These are phyloP conservation scores for Oxalis stricta DNA, from an alignment of 441 rosid species.

Conservation along the genomic window DNA sequence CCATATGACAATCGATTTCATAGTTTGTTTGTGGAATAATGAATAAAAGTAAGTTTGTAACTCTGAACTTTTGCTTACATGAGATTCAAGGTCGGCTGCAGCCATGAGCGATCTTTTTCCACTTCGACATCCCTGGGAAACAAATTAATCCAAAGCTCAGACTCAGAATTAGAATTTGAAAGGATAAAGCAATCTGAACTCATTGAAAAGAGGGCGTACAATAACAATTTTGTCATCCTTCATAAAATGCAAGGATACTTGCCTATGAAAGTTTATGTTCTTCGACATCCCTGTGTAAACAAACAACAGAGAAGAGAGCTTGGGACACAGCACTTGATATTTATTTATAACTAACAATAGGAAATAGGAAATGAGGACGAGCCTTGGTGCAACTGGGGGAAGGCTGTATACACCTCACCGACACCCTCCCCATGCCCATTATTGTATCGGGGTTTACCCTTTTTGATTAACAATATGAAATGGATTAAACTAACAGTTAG, in stretches of 20 bases:
- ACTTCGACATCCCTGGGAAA: conserved; percentile 21
- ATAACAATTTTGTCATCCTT: conserved; percentile 13
- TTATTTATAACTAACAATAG: too few species aligned
- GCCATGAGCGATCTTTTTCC: conserved; percentile 27
- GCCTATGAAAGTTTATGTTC: conserved; percentile 18
- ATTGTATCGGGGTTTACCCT: too few species aligned
- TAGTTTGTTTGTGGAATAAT: background rate
- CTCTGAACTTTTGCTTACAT: conserved; percentile 12
- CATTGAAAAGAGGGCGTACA: background rate
- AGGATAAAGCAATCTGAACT: background rate
- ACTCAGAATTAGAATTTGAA: background rate
- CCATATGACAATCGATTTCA: too few species aligned
- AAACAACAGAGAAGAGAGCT: too few species aligned
- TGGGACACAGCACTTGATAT: too few species aligned
- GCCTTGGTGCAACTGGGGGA: too few species aligned
- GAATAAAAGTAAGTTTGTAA: too few species aligned
- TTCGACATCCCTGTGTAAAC: conserved; percentile 13
- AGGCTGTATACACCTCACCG: too few species aligned
- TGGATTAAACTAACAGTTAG: too few species aligned
- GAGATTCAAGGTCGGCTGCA: conserved; percentile 21
- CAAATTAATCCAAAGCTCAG: background rate
- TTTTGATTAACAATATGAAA: too few species aligned
- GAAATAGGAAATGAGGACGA: too few species aligned
- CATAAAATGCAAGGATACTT: conserved; percentile 16
- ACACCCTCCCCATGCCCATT: too few species aligned